phyloP scores from a whole-genome alignment of 2,329 filamentous ascomycete genomes.

The Colletotrichum sp. region DNA sequence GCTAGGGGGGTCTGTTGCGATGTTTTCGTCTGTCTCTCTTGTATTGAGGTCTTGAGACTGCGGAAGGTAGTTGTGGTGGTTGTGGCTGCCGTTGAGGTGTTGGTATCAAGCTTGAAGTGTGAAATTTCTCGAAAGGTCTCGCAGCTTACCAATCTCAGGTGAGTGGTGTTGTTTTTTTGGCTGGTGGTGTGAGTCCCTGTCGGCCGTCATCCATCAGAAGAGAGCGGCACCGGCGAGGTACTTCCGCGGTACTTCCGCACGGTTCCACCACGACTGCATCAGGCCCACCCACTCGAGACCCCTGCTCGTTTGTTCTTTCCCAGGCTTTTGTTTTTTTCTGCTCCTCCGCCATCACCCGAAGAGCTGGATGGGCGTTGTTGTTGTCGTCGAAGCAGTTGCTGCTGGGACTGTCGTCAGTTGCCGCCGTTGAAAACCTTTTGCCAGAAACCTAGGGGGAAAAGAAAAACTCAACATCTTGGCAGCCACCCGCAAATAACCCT shows the following conservation, averaged over 20 bases:
- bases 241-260: conserved; percentile 13
- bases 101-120: neutral
- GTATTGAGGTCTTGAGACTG: neutral
- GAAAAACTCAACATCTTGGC: neutral
- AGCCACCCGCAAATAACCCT: neutral
- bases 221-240: neutral
- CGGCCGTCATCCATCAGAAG: neutral
- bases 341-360: neutral
- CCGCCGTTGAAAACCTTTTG: neutral
- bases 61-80: neutral
- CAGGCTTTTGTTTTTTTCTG: neutral
- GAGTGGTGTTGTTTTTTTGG: neutral
- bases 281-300: neutral
- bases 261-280: neutral
- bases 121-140: conserved; percentile 7
- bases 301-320: neutral
- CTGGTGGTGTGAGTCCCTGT: neutral
- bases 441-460: too few relatives aligned
- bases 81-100: neutral
- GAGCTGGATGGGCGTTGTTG: neutral
- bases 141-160: neutral
- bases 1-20: neutral
- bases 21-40: neutral
- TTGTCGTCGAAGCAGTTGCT: neutral
- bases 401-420: neutral